A percentile compares a stretch with the other conserved stretches of the same genome.
Evolutionary conservation across 31 red algal genomes (phyloP).

Genomic region (Odonthalia washingtoniensis): DNA sequence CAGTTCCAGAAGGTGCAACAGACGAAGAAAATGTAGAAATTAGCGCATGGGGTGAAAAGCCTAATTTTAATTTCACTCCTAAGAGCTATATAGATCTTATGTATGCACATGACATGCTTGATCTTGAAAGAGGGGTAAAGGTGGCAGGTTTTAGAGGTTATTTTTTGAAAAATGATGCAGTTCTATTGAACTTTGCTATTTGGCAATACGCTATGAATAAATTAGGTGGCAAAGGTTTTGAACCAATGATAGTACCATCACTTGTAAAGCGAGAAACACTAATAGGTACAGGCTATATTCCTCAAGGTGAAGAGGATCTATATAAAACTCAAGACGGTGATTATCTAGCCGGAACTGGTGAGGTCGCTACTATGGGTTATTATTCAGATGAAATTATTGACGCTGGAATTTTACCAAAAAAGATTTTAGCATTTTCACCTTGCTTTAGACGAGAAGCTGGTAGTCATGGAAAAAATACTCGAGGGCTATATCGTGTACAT

Average conservation of each 20-base stretch:
- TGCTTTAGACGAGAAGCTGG: conserved; percentile 98
- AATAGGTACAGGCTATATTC: neutral
- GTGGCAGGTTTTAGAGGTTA: conserved; percentile 91
- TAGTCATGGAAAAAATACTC: conserved; percentile 76
- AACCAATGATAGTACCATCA: neutral
- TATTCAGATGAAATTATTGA: conserved; percentile 87
- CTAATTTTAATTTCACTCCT: conserved; percentile 9
- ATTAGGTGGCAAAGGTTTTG: neutral
- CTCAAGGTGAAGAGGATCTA: conserved; percentile 72
- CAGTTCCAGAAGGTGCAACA: conserved; percentile 9
- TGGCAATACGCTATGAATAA: conserved; percentile 89
- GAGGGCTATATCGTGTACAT: conserved; percentile 97
- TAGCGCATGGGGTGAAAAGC: conserved; percentile 15
- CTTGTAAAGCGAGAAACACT: neutral
- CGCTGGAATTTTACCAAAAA: conserved; percentile 79
- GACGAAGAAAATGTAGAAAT: conserved; percentile 10
- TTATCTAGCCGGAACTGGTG: conserved; percentile 91
- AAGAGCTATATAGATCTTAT: conserved; percentile 6
- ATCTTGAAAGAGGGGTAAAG: conserved; percentile 92
- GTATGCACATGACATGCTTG: conserved; percentile 79
- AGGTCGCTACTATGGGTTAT: conserved; percentile 88
- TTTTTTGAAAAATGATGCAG: conserved; percentile 85
- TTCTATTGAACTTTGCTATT: conserved; percentile 91
- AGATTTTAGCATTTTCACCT: conserved; percentile 90
- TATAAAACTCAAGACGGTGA: conserved; percentile 74